Base-by-base conservation (phyloP, 2,329 filamentous ascomycete species). In the Parasarocladium wereldwijsianum region DNA sequence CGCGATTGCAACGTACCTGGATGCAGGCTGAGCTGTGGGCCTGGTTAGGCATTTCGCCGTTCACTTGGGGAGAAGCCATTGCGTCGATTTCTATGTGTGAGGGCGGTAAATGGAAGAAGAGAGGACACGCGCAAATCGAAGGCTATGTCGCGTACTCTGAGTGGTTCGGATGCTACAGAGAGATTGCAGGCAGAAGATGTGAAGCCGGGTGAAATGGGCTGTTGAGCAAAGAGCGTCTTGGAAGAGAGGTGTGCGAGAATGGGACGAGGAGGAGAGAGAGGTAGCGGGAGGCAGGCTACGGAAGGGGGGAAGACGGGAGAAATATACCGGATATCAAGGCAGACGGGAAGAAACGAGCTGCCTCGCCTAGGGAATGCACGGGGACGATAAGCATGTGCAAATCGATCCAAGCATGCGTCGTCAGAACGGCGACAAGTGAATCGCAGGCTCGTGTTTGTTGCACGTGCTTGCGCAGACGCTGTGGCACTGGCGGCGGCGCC, bases 1-100 rank as follows among this genome's bases (percentile, higher is more conserved):
- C 8, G 6, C 10, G 14, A n/a, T 9, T 22, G 3, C 11, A 18
- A 35, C 52, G 21, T 55, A 67, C 63, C 46, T 62, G 53, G 32
- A 69, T 32, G 43, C 66, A 66, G 33, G 59, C 62, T 28, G 64
- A 70, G 40, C 51, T 52, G 22, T 52, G 48, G 32, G 56, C 50
- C 30, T 55, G 55, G 38, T 47, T 51, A 29, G 57, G 48, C 32
- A 60, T 47, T 35, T 67, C 61, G 45, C 64, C 64, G 43, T 68
- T 68, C 35, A 67, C 60, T 42, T 66, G 62, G 33, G 43, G 40
- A 31, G 44, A 44, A 34, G 52, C 41, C 55, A 58, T 58, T 43
- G 34, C 43, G 38, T n/a, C n/a, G n/a, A n/a, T n/a, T n/a, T n/a
- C n/a, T n/a, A n/a, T n/a, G n/a, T n/a, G n/a, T n/a, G n/a, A n/a